phyloP scores from a whole-genome alignment of 106 monocot species.

The Phalaenopsis aphrodite region DNA sequence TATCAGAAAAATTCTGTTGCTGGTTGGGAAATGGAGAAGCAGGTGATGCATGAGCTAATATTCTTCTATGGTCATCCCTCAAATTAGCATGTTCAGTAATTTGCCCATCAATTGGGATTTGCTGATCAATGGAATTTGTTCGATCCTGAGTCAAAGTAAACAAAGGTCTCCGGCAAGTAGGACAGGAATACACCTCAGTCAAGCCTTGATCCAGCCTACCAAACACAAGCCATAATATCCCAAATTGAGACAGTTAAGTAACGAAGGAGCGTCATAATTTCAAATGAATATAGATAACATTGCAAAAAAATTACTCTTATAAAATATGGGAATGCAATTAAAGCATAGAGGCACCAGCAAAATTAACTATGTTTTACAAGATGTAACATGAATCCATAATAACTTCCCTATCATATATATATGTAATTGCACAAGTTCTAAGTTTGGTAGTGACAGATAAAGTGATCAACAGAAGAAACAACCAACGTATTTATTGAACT shows the following conservation, averaged over 20 bases:
- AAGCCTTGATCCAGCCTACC: slow-evolving; percentile 91
- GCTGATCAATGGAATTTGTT: slow-evolving; percentile 17
- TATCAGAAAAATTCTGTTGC: slow-evolving; percentile 38
- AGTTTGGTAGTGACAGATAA: background rate
- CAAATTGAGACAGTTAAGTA: background rate
- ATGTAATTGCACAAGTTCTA: no score
- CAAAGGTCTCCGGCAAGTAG: slow-evolving; percentile 96
- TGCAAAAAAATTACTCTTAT: background rate
- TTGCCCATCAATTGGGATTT: slow-evolving; percentile 18
- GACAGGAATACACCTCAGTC: slow-evolving; percentile 78
- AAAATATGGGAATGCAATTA: background rate
- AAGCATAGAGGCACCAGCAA: background rate
- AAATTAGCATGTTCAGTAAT: slow-evolving; percentile 25
- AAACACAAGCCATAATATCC: background rate
- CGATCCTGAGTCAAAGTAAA: slow-evolving; percentile 31
- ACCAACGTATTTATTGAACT: background rate
- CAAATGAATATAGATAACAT: background rate
- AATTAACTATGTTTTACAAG: background rate
- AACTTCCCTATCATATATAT: no score
- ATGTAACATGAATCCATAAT: background rate
- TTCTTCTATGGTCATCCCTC: slow-evolving; percentile 34
- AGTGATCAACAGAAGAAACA: background rate
- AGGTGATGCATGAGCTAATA: slow-evolving; percentile 20
- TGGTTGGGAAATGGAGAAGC: slow-evolving; percentile 29
- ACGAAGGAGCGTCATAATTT: background rate